Evolutionary conservation across 495 filamentous ascomycete genomes (phyloP), one percentile per base, ranked within the genome.

Genomic region (Daldinia childiae): DNA sequence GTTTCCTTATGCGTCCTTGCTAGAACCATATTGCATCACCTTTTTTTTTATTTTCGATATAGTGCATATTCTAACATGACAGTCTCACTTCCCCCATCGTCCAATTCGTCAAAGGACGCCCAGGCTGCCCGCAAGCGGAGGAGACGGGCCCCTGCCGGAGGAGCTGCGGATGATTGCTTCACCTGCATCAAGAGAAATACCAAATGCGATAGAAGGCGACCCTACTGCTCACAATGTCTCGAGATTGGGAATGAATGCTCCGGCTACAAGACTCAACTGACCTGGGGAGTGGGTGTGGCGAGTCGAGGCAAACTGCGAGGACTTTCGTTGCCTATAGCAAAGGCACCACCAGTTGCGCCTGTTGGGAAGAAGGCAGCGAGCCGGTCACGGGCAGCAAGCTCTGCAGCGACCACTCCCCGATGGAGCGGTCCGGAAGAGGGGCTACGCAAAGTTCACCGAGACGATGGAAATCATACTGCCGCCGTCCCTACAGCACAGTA

Each of bases 251-350:
- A 93, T 76, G 93, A 97, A 78, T 99, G 95, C 83, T 93, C 92
- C 48, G 95, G 95, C 67, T 99, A 99, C 84, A 95, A 96, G 82
- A 98, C 95, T 21, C 93, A 94, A 54, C 87, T 99, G 82, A 99
- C 95, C 38, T 99, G 95, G 95, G 95, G 95, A 12, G 91, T 99
- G 38, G 95, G 95, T 26, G 95, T 99, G 69, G 95, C 95, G 41
- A 98, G 95, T 78, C 90, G 95, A 71, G 95, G 95, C 66, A 99
- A 99, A 83, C 87, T 99, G 64, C 87, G 95, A 57, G 95, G 95
- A 15, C 80, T 97, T 65, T 91, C 94, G 48, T 83, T 96, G 24
- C 95, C 95, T 19, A 89, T 99, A 64, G 89, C 90, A 9, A 91
- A 91, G 74, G 87, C 90, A 36, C 85, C 88, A n/a, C 85, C 88